Evolutionary conservation across 2,329 filamentous ascomycete genomes (phyloP).

Genomic region (Myriosclerotinia duriaeana): DNA sequence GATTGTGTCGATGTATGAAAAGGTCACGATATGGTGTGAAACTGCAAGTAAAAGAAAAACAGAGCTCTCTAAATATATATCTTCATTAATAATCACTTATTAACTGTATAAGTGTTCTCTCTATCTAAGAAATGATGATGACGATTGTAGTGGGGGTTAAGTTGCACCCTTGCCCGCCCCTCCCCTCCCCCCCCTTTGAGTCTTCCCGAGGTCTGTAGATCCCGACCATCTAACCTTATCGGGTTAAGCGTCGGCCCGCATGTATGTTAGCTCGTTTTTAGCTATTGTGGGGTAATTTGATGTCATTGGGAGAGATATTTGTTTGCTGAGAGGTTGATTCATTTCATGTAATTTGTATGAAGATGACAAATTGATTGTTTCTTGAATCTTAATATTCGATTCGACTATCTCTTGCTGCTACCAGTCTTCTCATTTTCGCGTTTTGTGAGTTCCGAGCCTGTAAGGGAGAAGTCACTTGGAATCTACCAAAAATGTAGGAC

Average conservation of each 20-base stretch:
- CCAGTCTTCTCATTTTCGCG: background rate
- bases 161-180: background rate
- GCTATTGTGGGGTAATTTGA: slow-evolving; percentile 1
- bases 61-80: background rate
- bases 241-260: background rate
- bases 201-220: too few relatives aligned
- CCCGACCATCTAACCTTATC: too few relatives aligned
- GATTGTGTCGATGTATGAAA: background rate
- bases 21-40: background rate
- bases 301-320: background rate
- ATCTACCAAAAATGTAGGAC: background rate
- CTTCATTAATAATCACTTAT: background rate
- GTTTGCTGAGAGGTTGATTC: background rate
- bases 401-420: background rate
- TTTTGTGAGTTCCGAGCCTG: background rate
- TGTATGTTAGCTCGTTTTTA: background rate
- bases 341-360: background rate
- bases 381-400: background rate
- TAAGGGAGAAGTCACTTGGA: background rate
- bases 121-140: background rate
- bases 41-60: too few relatives aligned
- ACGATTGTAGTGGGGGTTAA: background rate
- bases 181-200: background rate
- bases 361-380: background rate
- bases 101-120: background rate